Base-by-base conservation (phyloP, 202 grass and related monocot genomes). In the Panicum hallii region DNA sequence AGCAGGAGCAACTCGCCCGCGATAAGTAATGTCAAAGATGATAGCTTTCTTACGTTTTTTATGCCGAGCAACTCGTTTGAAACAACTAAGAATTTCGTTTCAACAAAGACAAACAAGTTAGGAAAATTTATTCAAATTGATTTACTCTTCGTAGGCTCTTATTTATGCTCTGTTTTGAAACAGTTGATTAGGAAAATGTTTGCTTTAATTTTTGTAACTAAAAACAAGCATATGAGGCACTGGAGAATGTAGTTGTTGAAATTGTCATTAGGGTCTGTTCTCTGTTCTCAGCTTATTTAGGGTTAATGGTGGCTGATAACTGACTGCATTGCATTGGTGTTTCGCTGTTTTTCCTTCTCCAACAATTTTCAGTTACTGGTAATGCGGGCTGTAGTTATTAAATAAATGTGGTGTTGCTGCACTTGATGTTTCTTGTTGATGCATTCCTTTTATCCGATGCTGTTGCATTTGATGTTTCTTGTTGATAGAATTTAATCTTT, bases 1-100 rank as follows among this genome's bases (percentile, higher is more conserved):
- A 88, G 89, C 85, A 84, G 82, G 78, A 91, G 89, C 85, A 88
- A 88, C 48, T 88, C 85, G 20, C 85, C 71, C 41, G 85, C 82
- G 63, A 91, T 91, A 88, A 85, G 89, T 91, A 91, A 88, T 82
- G 85, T 88, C 65, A 72, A 81, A 47, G 40, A 49, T 66, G 3
- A 45, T 30, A 49, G 0, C 67, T 68, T 88, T 11, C 67, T 68
- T 88, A 15, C 3, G 6, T 38, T 38, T 38, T 1, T 60, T 84
- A 15, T 9, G 36, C 11, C 3, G 9, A 48, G 16, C 67, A 87
- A 69, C 55, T 87, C 26, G 6, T 87, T 75, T 36, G 14, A 22
- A 67, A 68, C 0, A 54, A 65, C 43, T 65, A 42, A 17, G 2
- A 72, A 48, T 81, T 23, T 76, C 38, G 1, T 9, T 36, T 56